Base-by-base conservation (phyloP, 1,284 basidiomycete species). In the Volvariella volvacea region DNA sequence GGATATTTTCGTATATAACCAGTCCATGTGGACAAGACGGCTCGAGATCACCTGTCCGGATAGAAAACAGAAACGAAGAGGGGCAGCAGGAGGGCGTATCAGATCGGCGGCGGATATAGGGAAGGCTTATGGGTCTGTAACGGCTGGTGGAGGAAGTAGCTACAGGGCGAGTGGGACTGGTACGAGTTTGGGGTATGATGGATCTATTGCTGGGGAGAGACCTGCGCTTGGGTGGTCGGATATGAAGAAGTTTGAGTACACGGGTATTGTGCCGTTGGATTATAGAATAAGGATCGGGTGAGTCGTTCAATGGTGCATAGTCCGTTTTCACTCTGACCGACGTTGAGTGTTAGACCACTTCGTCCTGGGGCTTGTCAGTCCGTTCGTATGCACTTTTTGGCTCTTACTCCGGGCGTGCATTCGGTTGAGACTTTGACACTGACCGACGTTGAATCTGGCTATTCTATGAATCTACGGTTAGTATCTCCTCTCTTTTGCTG, bases 1-100 rank as follows among this genome's bases (percentile, higher is more conserved):
- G 50, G 90, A 94, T 53, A 83, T 93, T 3, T 93, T 93, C 55
- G 87, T 93, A 41, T 90, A 87, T 58, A 94, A 93, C 57, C 82
- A 83, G 60, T 84, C 81, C n/a, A 71, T 78, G 41, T 80, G 83
- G 71, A 81, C 82, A 41, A 69, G 88, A 48, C 63, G 88, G 48
- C 88, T 92, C 54, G 86, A 90, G 59, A 70, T 92, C 20, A 78
- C 74, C 17, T 82, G 79, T 57, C 84, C 85, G 1, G 71, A 79
- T 49, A 59, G 65, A 45, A 62, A 73, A 43, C 64, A 71, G 47
- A 63, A 68, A 46, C 59, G 71, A 51, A 61, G 70, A 50, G 71
- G 72, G 33, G 62, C 63, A 22, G n/a, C n/a, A n/a, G n/a, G n/a
- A n/a, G 63, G 62, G 33, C 25, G 25, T 6, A 12, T 28, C 12